phyloP scores from a whole-genome alignment of 352 stramenopile species.

The Pythium aphanidermatum region DNA sequence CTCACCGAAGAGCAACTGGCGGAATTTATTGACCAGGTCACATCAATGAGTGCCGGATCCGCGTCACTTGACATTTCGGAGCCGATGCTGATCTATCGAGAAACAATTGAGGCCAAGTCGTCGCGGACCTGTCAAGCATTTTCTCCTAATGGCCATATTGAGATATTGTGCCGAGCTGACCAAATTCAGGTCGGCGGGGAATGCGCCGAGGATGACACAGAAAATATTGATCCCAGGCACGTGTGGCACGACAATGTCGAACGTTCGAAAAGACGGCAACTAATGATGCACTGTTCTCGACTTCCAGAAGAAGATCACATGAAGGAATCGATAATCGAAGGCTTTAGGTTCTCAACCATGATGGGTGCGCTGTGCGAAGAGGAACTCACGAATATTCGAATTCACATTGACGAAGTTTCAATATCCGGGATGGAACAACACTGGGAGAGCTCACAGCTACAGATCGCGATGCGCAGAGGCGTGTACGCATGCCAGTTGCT shows the following conservation, averaged over 20 bases:
- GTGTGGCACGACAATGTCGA: too few relatives aligned
- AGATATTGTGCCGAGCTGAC: not conserved
- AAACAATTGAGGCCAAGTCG: not conserved
- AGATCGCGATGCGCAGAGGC: not conserved
- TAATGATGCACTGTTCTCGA: too few relatives aligned
- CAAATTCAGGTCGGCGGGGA: not conserved
- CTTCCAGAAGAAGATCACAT: too few relatives aligned
- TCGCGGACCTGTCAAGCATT: not conserved
- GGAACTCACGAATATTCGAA: not conserved
- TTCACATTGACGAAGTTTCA: not conserved
- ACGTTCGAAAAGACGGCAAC: too few relatives aligned
- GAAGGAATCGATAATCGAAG: not conserved
- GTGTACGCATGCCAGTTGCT: not conserved
- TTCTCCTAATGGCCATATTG: conserved; percentile 5
- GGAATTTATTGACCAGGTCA: too few relatives aligned
- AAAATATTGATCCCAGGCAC: too few relatives aligned
- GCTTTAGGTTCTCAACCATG: not conserved
- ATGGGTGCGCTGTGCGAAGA: conserved; percentile 4
- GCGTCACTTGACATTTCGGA: too few relatives aligned
- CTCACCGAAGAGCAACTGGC: too few relatives aligned
- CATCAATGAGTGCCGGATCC: too few relatives aligned
- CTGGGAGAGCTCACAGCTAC: not conserved
- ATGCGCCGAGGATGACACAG: too few relatives aligned
- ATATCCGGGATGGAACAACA: conserved; percentile 1
- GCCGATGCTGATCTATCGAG: not conserved